Base-by-base conservation (phyloP, 75 land plant genomes). In the Adiantum capillusveneris region DNA sequence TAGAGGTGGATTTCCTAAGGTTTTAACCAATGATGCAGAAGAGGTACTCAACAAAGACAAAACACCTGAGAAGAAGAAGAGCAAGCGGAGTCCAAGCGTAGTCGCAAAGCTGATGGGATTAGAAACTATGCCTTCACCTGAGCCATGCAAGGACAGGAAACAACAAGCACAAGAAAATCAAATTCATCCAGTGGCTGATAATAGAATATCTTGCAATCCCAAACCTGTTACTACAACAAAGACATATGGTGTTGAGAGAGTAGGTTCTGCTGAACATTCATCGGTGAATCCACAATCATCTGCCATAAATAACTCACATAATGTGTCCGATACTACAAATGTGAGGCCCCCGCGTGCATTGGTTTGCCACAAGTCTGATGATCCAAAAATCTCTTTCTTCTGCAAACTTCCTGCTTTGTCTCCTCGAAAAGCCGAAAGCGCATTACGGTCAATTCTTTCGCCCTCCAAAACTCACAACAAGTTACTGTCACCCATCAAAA, bases 91-190 rank as follows among this genome's bases (percentile, higher is more conserved):
- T 13, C 98, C 96, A 0, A 66, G 90, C 22, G 90, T 93, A 2
- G 98, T 93, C 17, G 98, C 98, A 9, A 71, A 84, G 54, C 79
- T 93, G 1, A 93, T 93, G 98, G 98, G 98, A 24, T 63, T 93
- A 46, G 98, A 93, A 53, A 78, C 83, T 20, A 34, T 93, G 64
- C 98, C 98, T 5, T 44, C 75, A 0, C 51, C 67, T 1, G 68
- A 59, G 62, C 69, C 53, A 31, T 29, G 31, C 55, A 77, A 73
- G 12, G 27, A n/a, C 25, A 31, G 16, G 9, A 64, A 53, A 24
- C 29, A 28, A 24, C 24, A 11, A n/a, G 2, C 25, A 19, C 6
- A 24, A 2, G 25, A 55, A 19, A 24, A 55, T 24, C 3, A 11
- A 28, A 3, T 5, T 27, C 57, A 6, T 28, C 1, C 9, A 30